Conservation (phyloP, 805 yeast species). For the Nakazawaea wyomingensis region DNA sequence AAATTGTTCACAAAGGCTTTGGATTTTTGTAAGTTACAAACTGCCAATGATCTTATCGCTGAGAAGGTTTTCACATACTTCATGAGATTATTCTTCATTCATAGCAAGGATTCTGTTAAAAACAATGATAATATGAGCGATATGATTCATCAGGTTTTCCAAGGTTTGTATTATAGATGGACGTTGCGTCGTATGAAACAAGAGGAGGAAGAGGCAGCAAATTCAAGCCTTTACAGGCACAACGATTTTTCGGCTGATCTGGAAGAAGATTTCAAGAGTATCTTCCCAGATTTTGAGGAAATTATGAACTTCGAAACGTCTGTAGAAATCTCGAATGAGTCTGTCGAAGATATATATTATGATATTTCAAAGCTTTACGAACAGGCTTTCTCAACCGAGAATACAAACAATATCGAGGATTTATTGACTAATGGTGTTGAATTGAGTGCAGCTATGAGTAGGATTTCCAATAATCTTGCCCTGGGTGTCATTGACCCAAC, state of each 20-base stretch:
- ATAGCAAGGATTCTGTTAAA: conserved; percentile 12
- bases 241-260: conserved; percentile 58
- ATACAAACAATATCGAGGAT: conserved; percentile 16
- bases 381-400: conserved; percentile 29
- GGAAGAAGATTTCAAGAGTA: conserved; percentile 71
- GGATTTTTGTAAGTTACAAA: conserved; percentile 32
- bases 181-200: conserved; percentile 61
- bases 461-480: conserved; percentile 19
- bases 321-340: conserved; percentile 16
- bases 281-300: conserved; percentile 88
- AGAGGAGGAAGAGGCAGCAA: conserved; percentile 57
- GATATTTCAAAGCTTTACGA: conserved; percentile 46
- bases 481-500: conserved; percentile 23
- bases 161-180: conserved; percentile 75
- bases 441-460: conserved; percentile 25
- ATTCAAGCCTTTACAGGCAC: conserved; percentile 61
- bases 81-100: conserved; percentile 37
- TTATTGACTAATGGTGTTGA: conserved; percentile 38
- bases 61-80: conserved; percentile 49
- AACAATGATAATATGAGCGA: conserved; percentile 17
- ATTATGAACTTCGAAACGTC: conserved; percentile 35
- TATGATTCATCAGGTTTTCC: conserved; percentile 42
- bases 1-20: conserved; percentile 30
- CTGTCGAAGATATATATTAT: conserved; percentile 43
- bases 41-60: conserved; percentile 39